Evolutionary conservation across 495 filamentous ascomycete genomes (phyloP), one percentile per base, ranked within the genome.

Genomic region (Poronia punctata): DNA sequence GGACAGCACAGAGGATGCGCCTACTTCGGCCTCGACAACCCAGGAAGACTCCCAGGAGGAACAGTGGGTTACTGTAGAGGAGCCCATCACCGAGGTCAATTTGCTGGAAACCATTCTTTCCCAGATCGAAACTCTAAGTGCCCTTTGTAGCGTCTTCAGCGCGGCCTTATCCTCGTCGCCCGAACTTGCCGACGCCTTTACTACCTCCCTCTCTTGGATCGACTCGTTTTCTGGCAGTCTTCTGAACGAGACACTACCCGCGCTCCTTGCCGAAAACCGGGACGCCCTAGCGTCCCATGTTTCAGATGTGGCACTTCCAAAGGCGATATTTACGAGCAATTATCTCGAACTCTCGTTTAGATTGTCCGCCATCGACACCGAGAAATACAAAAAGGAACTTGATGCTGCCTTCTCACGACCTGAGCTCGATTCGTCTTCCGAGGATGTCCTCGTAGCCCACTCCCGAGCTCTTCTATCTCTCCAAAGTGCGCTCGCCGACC

Each of bases 51-150:
- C 11, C 3, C 52, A 64, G 34, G 67, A 75, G 25, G 75, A 73
- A 43, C 66, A 78, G 51, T 83, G 78, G 77, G 78, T 72, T 19
- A 68, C 69, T 2, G 66, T 86, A 25, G 66, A 79, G 18, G 77
- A 82, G 38, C 78, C 80, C 0, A 63, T 82, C 12, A 83, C 79
- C 3, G 67, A 71, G 22, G 64, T 66, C 7, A 58, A 52, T 2
- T 45, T 84, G 17, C 43, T 73, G 21, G 83, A 87, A 46, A 83
- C 79, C 0, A n/a, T 83, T 3, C 48, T 79, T 40, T 65, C 67
- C n/a, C 78, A 74, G 68, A 44, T 83, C 7, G 55, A 72, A 8
- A 70, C 65, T 20, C 33, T 83, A 4, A 69, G 37, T 21, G 47
- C 46, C 1, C 32, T 53, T 27, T 80, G 75, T 49, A 73, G 71